phyloP scores from a whole-genome alignment of 768 basidiomycete genomes.

The Lentinus brumalis region DNA sequence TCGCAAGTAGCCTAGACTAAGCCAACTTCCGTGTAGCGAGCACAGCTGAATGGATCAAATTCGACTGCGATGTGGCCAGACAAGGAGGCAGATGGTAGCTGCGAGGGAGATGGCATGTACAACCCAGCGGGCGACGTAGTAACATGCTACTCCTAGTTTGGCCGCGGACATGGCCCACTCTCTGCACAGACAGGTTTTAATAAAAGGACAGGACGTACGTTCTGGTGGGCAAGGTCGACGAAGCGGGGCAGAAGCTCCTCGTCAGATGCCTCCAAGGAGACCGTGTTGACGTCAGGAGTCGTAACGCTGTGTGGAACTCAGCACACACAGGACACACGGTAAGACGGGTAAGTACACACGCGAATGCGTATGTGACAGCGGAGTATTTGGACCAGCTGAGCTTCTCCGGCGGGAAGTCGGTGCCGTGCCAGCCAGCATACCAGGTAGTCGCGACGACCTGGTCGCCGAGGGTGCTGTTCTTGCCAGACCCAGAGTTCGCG shows the following conservation, averaged over 20 bases:
- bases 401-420: conserved; percentile 49
- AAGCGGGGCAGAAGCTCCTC: conserved; percentile 55
- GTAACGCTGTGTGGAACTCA: conserved; percentile 30
- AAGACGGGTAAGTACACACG: conserved; percentile 36
- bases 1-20: too few relatives aligned
- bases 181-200: too few relatives aligned
- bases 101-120: too few relatives aligned
- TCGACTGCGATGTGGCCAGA: too few relatives aligned
- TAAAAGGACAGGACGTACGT: conserved; percentile 29
- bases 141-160: too few relatives aligned
- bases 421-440: conserved; percentile 71
- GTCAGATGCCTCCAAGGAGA: conserved; percentile 46
- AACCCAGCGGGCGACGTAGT: too few relatives aligned
- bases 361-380: conserved; percentile 69
- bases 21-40: too few relatives aligned
- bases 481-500: conserved; percentile 1
- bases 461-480: conserved; percentile 14
- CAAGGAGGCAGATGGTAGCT: too few relatives aligned
- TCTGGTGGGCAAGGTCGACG: conserved; percentile 44
- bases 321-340: not conserved
- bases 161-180: too few relatives aligned
- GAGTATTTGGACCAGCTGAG: conserved; percentile 72
- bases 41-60: too few relatives aligned
- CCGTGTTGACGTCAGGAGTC: conserved; percentile 32
- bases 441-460: conserved; percentile 41